Percentiles rank a stretch among this genome's conserved stretches.
Conservation (phyloP, 441 rosid species). For the Codiaeum variegatum region DNA sequence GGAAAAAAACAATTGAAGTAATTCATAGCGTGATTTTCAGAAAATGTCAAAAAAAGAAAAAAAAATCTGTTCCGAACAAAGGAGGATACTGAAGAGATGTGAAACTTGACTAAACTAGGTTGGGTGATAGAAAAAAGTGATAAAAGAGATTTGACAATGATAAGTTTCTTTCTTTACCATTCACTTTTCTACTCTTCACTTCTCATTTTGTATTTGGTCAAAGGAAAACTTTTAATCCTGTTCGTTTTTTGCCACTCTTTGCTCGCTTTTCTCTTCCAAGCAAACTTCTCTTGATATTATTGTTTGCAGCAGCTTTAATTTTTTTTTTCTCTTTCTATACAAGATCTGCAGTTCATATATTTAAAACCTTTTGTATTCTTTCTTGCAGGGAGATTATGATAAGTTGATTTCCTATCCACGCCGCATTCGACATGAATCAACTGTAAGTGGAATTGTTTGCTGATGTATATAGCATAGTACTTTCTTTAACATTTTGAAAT, state of each 20-base stretch:
- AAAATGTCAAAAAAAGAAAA: too few species aligned
- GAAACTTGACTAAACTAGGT: background rate
- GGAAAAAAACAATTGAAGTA: too few species aligned
- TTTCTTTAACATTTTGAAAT: background rate
- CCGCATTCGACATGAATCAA: conserved; percentile 73
- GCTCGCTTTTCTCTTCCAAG: background rate
- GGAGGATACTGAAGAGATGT: background rate
- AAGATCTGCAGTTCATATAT: background rate
- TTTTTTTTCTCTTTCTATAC: background rate
- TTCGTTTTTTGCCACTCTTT: background rate
- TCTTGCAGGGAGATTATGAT: conserved; percentile 69
- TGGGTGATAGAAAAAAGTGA: background rate
- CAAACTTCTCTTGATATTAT: background rate
- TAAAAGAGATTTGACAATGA: background rate
- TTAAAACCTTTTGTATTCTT: conserved; percentile 18
- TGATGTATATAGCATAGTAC: conserved; percentile 2
- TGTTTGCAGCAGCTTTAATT: background rate
- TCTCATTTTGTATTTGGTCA: background rate
- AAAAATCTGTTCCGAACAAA: background rate
- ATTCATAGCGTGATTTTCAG: too few species aligned
- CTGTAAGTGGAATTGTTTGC: conserved; percentile 49
- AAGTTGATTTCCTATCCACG: conserved; percentile 59
- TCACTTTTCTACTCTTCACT: background rate
- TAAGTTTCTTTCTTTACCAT: background rate
- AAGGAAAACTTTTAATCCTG: background rate